A percentile compares a stretch with the other conserved stretches of the same genome.
phyloP scores from a whole-genome alignment of 768 basidiomycete species.

The Kwoniella sp. region DNA sequence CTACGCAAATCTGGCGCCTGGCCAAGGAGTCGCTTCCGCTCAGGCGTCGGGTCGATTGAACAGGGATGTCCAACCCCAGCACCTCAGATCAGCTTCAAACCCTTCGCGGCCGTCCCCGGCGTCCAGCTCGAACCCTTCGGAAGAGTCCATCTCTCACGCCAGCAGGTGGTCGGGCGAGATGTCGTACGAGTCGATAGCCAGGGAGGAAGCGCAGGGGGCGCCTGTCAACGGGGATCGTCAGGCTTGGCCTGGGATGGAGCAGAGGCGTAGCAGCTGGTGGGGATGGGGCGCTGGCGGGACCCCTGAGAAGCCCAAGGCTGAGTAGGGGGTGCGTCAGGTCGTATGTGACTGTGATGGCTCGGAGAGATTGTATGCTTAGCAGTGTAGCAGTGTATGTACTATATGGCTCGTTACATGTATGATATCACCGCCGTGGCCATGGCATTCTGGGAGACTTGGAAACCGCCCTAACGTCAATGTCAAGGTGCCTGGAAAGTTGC shows the following conservation, averaged over 20 bases:
- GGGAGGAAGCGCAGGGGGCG: slow-evolving; percentile 31
- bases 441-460: too few relatives aligned
- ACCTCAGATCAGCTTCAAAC: neutral
- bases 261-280: slow-evolving; percentile 36
- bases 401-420: too few relatives aligned
- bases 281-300: too few relatives aligned
- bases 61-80: neutral
- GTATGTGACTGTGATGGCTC: too few relatives aligned
- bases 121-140: slow-evolving; percentile 2
- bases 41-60: neutral
- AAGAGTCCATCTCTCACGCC: slow-evolving; percentile 7
- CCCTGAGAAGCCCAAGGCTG: too few relatives aligned
- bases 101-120: neutral
- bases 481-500: too few relatives aligned
- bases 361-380: too few relatives aligned
- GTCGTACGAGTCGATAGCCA: slow-evolving; percentile 36
- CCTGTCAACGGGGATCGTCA: neutral
- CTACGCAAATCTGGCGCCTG: too few relatives aligned
- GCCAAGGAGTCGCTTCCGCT: neutral
- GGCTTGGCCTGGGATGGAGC: slow-evolving; percentile 19
- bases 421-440: too few relatives aligned
- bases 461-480: too few relatives aligned
- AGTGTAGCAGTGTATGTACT: too few relatives aligned
- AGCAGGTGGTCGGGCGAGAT: slow-evolving; percentile 16
- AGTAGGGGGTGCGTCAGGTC: too few relatives aligned